These are phyloP conservation scores for Exophiala phaeomuriformis DNA, from an alignment of 2,329 filamentous ascomycete species.

Conservation along the genomic window DNA sequence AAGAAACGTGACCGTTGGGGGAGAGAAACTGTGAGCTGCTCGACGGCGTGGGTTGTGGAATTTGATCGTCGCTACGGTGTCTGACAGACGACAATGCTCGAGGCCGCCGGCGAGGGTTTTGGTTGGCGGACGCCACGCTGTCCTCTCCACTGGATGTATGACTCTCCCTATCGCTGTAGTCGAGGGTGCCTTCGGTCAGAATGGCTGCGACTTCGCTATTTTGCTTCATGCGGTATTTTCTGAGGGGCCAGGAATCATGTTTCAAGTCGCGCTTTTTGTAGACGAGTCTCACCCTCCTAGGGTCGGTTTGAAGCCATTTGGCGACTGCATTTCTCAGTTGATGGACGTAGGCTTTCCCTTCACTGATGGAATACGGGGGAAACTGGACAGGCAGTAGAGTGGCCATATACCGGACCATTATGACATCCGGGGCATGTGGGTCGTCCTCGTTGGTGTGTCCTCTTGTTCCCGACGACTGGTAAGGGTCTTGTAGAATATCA, in stretches of 20 bases:
- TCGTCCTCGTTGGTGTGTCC: slow-evolving; percentile 23
- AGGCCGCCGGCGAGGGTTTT: slow-evolving; percentile 20
- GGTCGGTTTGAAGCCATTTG: slow-evolving; percentile 32
- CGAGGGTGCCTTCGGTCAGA: slow-evolving; percentile 33
- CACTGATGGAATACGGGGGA: slow-evolving; percentile 42
- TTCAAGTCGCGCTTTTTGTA: slow-evolving; percentile 43
- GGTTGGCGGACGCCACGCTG: slow-evolving; percentile 2
- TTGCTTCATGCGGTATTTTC: slow-evolving; percentile 42
- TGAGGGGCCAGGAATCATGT: slow-evolving; percentile 36
- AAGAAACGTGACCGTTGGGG: slow-evolving; percentile 19
- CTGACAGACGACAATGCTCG: slow-evolving; percentile 21
- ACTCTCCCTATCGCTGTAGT: slow-evolving; percentile 24
- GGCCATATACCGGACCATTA: slow-evolving; percentile 39
- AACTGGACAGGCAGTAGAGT: slow-evolving; percentile 40
- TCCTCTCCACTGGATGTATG: slow-evolving; percentile 24
- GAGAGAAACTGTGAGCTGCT: slow-evolving; percentile 10
- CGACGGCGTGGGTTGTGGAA: slow-evolving; percentile 9
- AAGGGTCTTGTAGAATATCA: slow-evolving; percentile 16
- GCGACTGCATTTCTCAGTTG: slow-evolving; percentile 38
- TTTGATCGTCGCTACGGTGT: slow-evolving; percentile 19
- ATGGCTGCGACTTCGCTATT: slow-evolving; percentile 43
- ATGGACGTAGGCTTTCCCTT: slow-evolving; percentile 38
- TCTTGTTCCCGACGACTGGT: slow-evolving; percentile 14
- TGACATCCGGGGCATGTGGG: slow-evolving; percentile 37
- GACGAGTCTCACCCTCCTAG: slow-evolving; percentile 37